Percentiles rank a stretch among this genome's conserved stretches.
Evolutionary conservation across 192 early-diverging fungal genomes (phyloP).

Genomic region (Podila clonocystis): DNA sequence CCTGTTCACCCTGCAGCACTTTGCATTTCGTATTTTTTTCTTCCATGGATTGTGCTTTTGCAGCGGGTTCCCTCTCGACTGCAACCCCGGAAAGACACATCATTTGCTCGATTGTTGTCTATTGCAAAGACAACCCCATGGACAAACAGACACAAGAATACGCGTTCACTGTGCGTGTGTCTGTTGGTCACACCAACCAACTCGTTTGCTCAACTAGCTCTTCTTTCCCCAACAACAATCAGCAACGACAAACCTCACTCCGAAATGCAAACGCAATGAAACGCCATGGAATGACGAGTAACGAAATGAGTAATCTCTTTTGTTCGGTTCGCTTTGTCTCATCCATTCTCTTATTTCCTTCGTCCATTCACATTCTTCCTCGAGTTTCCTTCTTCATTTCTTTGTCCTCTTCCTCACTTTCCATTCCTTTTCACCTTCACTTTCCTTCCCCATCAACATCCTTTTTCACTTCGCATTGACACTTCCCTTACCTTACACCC

Average conservation of each 20-base stretch:
- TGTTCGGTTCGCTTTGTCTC: not conserved
- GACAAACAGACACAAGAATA: not conserved
- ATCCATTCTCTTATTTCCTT: conserved; percentile 1
- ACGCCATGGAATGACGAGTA: not conserved
- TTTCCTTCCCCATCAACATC: too few relatives aligned
- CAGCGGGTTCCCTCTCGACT: not conserved
- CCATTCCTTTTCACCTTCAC: not conserved
- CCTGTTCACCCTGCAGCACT: too few relatives aligned
- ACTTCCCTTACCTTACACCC: not conserved
- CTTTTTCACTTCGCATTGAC: not conserved
- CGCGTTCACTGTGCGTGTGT: too few relatives aligned
- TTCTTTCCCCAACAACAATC: too few relatives aligned
- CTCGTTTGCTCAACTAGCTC: too few relatives aligned
- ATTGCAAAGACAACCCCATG: not conserved
- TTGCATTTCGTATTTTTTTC: not conserved
- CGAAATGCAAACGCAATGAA: not conserved
- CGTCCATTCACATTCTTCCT: not conserved
- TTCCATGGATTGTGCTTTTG: not conserved
- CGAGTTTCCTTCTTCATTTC: not conserved
- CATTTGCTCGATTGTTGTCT: not conserved
- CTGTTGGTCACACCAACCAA: too few relatives aligned
- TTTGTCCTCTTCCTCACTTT: not conserved
- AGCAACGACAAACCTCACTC: too few relatives aligned
- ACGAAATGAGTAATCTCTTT: too few relatives aligned
- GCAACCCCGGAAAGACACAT: not conserved